Evolutionary conservation across 2,329 filamentous ascomycete species (phyloP).

Genomic region (Emericellopsis cladophorae): DNA sequence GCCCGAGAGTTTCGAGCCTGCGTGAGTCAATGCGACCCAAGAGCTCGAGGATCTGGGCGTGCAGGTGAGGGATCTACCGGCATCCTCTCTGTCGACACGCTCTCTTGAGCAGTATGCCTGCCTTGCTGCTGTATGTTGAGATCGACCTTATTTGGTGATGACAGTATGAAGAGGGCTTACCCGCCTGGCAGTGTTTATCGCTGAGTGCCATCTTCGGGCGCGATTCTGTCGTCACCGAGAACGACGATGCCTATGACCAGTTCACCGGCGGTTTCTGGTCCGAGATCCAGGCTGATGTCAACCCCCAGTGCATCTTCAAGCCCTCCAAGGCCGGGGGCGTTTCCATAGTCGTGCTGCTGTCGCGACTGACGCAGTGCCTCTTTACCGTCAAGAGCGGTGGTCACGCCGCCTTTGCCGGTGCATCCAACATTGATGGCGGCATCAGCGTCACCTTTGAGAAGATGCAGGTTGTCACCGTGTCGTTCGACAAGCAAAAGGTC

Average conservation of each 20-base stretch:
- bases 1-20: slow-evolving; percentile 2
- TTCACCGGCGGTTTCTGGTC: slow-evolving; percentile 3
- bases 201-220: background rate
- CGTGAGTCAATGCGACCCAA: slow-evolving; percentile 6
- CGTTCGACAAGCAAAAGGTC: slow-evolving; percentile 14
- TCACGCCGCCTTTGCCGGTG: slow-evolving; percentile 25
- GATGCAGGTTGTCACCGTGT: slow-evolving; percentile 18
- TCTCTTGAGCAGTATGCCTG: background rate
- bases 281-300: slow-evolving; percentile 24
- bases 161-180: background rate
- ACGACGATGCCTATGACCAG: slow-evolving; percentile 1
- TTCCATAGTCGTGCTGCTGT: slow-evolving; percentile 4
- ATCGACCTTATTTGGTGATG: background rate
- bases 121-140: background rate
- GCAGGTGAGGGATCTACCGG: slow-evolving; percentile 4
- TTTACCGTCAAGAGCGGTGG: slow-evolving; percentile 33
- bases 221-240: background rate
- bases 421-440: slow-evolving; percentile 20
- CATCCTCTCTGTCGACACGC: background rate
- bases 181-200: background rate
- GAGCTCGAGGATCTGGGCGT: slow-evolving; percentile 6
- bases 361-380: slow-evolving; percentile 2
- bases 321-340: slow-evolving; percentile 6
- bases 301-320: slow-evolving; percentile 5
- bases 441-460: slow-evolving; percentile 21